A percentile compares a stretch with the other conserved stretches of the same genome.
These are phyloP conservation scores for Xylariaceae sp. DNA, from an alignment of 2,329 filamentous ascomycete genomes.

Conservation along the genomic window DNA sequence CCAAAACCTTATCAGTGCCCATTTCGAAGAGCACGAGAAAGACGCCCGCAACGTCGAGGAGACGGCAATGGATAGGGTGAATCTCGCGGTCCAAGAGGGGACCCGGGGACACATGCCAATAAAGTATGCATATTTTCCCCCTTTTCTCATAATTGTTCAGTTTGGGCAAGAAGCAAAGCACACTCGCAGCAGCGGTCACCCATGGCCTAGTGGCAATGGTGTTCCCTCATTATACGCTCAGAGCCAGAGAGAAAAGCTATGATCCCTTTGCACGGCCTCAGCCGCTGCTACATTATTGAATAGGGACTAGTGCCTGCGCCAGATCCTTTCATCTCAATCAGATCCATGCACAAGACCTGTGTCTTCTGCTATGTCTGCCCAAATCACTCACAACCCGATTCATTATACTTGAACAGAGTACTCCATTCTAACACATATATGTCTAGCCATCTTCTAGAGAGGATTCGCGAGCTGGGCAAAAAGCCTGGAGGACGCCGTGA, in stretches of 20 bases:
- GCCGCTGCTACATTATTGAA: not conserved
- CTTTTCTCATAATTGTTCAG: slow-evolving; percentile 32
- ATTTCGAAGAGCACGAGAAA: slow-evolving; percentile 58
- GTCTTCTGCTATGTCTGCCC: not conserved
- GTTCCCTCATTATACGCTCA: not conserved
- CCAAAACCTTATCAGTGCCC: slow-evolving; percentile 54
- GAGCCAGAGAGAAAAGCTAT: not conserved
- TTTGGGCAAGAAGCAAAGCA: slow-evolving; percentile 12
- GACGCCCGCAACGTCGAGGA: slow-evolving; percentile 45
- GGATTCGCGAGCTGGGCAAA: slow-evolving; percentile 46
- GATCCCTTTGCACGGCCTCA: not conserved
- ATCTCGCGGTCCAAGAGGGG: slow-evolving; percentile 55
- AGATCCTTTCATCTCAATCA: not conserved
- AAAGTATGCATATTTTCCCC: slow-evolving; percentile 46
- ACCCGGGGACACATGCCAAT: slow-evolving; percentile 51
- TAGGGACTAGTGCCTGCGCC: not conserved
- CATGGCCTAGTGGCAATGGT: slow-evolving; percentile 5
- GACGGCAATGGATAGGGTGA: slow-evolving; percentile 37
- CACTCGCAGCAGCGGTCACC: not conserved
- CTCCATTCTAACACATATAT: slow-evolving; percentile 14
- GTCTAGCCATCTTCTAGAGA: slow-evolving; percentile 52
- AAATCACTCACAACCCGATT: not conserved
- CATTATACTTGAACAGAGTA: not conserved
- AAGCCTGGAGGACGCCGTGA: slow-evolving; percentile 32
- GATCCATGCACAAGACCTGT: not conserved